These are phyloP conservation scores for Calendula officinalis DNA, from an alignment of 129 eudicot species.

Conservation along the genomic window DNA sequence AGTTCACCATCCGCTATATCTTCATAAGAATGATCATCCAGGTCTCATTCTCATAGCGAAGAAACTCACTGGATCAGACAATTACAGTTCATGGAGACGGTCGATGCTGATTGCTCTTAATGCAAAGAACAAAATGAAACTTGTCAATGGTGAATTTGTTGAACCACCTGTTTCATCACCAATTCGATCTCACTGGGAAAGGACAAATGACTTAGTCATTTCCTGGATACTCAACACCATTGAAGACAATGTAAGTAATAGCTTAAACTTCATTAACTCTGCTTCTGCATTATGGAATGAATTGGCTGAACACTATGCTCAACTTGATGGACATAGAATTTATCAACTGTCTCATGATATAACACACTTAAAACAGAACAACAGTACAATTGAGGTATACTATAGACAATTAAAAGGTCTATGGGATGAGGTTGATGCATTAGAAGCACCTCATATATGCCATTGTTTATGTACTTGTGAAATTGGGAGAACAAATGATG, in stretches of 20 bases:
- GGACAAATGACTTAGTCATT: neutral
- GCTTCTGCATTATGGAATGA: neutral
- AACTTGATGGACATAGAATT: neutral
- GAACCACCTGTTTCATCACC: neutral
- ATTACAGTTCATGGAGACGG: no score
- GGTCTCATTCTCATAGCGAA: no score
- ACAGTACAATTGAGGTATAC: neutral
- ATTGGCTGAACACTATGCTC: neutral
- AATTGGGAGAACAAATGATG: neutral
- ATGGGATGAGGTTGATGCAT: neutral
- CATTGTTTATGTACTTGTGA: neutral
- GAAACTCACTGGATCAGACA: no score
- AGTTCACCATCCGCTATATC: no score
- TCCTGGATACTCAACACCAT: neutral
- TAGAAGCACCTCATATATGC: neutral
- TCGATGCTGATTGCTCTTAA: neutral
- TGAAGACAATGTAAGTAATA: neutral
- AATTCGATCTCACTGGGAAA: neutral
- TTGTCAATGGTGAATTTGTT: neutral
- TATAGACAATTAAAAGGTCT: neutral
- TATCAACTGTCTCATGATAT: neutral
- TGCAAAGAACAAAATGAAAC: neutral
- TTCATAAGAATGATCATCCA: no score
- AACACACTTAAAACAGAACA: neutral
- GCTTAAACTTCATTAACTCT: neutral